A percentile compares a stretch with the other conserved stretches of the same genome.
Evolutionary conservation across 352 stramenopile genomes (phyloP).

Genomic region (Achlya hypogyna): DNA sequence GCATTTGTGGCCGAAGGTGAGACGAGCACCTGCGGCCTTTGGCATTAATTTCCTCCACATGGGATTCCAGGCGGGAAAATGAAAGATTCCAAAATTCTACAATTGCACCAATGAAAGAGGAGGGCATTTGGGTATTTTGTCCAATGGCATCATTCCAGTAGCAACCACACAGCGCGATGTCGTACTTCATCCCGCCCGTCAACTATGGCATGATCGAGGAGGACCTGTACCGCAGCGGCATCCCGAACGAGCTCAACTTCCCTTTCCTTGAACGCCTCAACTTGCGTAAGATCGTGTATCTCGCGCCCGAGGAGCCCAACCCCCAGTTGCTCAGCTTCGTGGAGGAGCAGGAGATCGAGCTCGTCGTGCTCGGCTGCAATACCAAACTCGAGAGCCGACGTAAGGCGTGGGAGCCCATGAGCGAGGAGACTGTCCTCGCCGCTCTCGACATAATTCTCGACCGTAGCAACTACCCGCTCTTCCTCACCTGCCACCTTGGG

Average conservation of each 20-base stretch:
- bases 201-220: conserved; percentile 92
- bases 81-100: not conserved
- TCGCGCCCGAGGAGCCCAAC: conserved; percentile 84
- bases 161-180: conserved; percentile 37
- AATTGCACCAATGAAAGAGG: not conserved
- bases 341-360: conserved; percentile 85
- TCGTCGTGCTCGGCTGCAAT: conserved; percentile 80
- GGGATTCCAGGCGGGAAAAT: not conserved
- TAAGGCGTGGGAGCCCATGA: conserved; percentile 80
- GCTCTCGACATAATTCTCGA: conserved; percentile 86
- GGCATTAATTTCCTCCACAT: too few relatives aligned
- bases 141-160: not conserved
- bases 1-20: too few relatives aligned
- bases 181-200: conserved; percentile 87
- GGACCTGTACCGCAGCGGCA: conserved; percentile 83
- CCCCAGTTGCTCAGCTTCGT: conserved; percentile 85
- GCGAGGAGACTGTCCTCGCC: conserved; percentile 85
- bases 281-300: conserved; percentile 87
- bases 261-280: conserved; percentile 86
- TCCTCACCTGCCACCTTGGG: conserved; percentile 86
- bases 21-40: too few relatives aligned
- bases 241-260: conserved; percentile 90
- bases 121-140: not conserved
- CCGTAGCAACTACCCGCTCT: conserved; percentile 82
- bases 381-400: conserved; percentile 81